Conservation (phyloP, 2,329 filamentous ascomycete species). For the Passalora sequoiae region DNA sequence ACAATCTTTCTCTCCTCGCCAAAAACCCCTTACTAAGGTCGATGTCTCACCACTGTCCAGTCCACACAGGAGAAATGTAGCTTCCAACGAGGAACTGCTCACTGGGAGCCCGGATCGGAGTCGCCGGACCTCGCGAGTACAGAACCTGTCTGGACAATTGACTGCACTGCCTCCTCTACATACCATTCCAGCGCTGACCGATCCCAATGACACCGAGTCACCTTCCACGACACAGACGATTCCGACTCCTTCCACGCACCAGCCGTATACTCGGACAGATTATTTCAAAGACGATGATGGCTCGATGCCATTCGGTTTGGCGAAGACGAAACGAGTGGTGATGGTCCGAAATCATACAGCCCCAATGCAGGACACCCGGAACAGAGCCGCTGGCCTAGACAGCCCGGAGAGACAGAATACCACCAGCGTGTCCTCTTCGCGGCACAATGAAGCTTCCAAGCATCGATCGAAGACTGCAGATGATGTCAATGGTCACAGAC, state of each 20-base stretch:
- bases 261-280: conserved; percentile 25
- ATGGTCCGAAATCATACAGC: conserved; percentile 24
- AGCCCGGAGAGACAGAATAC: conserved; percentile 1
- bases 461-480: conserved; percentile 14
- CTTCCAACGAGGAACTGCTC: conserved; percentile 10
- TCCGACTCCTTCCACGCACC: conserved; percentile 30
- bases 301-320: conserved; percentile 22
- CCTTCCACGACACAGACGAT: conserved; percentile 30
- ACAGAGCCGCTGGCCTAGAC: conserved; percentile 12
- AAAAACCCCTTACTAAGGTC: conserved; percentile 28
- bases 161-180: conserved; percentile 34
- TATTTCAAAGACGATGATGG: conserved; percentile 30
- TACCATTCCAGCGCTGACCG: conserved; percentile 27
- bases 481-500: conserved; percentile 13
- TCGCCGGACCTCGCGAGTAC: conserved; percentile 23
- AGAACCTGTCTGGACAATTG: conserved; percentile 12
- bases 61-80: conserved; percentile 30
- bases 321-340: conserved; percentile 24
- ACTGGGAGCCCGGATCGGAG: conserved; percentile 24
- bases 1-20: conserved; percentile 31
- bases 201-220: conserved; percentile 30
- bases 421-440: conserved; percentile 2
- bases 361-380: conserved; percentile 16
- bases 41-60: conserved; percentile 37
- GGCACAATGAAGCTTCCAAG: conserved; percentile 10